Base-by-base conservation (phyloP, 2,329 filamentous ascomycete species). In the Byssochlamys sp. region DNA sequence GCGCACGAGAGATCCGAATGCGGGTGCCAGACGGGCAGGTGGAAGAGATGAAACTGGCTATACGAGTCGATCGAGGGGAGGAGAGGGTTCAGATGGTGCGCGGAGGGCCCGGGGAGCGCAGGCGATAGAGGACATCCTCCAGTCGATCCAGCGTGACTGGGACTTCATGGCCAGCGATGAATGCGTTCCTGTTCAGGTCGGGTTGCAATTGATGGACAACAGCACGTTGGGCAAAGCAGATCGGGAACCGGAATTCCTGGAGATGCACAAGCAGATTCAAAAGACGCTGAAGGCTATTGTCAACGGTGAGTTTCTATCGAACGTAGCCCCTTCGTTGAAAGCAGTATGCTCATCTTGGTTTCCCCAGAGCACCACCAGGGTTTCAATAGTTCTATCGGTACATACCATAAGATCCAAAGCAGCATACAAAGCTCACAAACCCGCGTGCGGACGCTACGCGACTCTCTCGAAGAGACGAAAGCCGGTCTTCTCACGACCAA, bases 351-450 rank as follows among this genome's bases (percentile, higher is more conserved):
- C 0, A 55, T 35, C 59, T 67, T 55, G 66, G 54, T 11, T 25
- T 39, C 58, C 55, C 19, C 58, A 80, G 92, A 99, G 76, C 92
- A 99, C 70, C 92, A 99, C 69, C 94, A 99, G 73, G 95, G 94
- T 52, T 99, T 99, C 81, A 99, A 97, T 76, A 96, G 90, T 73
- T 96, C 92, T 54, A 97, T 99, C 62, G 94, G 92, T 72, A 97
- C 92, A 24, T 99, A 97, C 70, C 95, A 99, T 78, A 96, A 95
- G 74, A 99, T 99, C 60, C 94, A 99, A 73, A 85, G 86, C 55
- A 96, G 90, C 74, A 94, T 99, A 63, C 89, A 92, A 66, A 80
- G 84, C 54, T 96, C 91, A 14, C 94, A 99, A 73, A 86, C 86
- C 67, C 85, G 90, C 59, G 90, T 99, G 56, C 85, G 92, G 58